Evolutionary conservation across 2,329 filamentous ascomycete genomes (phyloP), one percentile per base, ranked within the genome.

Genomic region (Sphaceloma murrayae): DNA sequence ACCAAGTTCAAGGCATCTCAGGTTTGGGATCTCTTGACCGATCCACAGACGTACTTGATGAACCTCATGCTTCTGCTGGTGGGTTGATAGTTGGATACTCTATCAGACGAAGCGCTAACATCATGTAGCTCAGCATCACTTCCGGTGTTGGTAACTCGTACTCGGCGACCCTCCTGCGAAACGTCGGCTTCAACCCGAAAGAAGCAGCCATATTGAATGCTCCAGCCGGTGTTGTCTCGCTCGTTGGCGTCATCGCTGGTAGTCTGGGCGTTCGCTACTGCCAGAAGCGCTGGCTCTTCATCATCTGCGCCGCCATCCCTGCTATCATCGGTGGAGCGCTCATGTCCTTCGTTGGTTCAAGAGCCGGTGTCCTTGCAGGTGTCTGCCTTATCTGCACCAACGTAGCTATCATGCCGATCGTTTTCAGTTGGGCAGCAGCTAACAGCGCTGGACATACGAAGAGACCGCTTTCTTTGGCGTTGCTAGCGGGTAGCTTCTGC

Each of bases 1-100:
- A 62, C 54, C 49, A 58, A 60, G 21, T 74, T 74, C 59, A 64
- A 68, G 13, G 46, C 58, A 2, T 66, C 73, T 44, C 72, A 75
- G 50, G 60, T 74, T 53, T 66, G 62, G 50, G 72, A 75, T 51
- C 70, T 75, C 0, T 60, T 82, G 7, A 59, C 58, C 1, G 81
- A 85, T 50, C 79, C 78, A 1, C 78, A 84, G 43, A 57, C 56
- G 7, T 64, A 59, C 54, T 46, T 49, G 57, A 58, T 52, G 19
- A 42, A 31, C 29, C 34, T 34, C n/a, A 30, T 34, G 32, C 5
- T 13, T 14, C 10, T 34, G 3, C 32, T 65, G 60, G 54, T 70
- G 19, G n/a, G n/a, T n/a, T n/a, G n/a, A n/a, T n/a, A 21, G 42
- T 36, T n/a, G n/a, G n/a, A n/a, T n/a, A n/a, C n/a, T 16, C 47